Evolutionary conservation across 331 rosid species (phyloP).

Genomic region (Malus hybrid): DNA sequence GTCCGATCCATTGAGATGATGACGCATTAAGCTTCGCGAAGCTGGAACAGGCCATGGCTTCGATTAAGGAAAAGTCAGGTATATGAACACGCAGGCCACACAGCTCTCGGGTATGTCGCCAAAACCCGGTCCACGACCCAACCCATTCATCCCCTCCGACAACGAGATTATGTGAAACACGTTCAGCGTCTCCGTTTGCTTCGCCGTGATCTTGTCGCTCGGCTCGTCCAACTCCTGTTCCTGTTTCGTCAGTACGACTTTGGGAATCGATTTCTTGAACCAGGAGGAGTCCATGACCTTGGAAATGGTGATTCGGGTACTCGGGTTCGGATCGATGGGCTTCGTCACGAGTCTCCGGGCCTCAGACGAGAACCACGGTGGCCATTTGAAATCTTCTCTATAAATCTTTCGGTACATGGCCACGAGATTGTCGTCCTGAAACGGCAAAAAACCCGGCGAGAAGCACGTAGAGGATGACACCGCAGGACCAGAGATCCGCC

Average conservation of each 20-base stretch:
- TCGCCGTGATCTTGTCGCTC: slow-evolving; percentile 12
- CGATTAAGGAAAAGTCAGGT: no score
- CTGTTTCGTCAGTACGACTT: no score
- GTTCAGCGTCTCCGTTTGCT: slow-evolving; percentile 46
- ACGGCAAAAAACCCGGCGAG: slow-evolving; percentile 2
- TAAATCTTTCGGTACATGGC: no score
- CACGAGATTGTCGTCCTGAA: no score
- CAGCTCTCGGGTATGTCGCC: no score
- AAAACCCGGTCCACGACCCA: no score
- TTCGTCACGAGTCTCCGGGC: slow-evolving; percentile 51
- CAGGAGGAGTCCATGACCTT: slow-evolving; percentile 70
- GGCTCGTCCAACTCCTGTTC: slow-evolving; percentile 18
- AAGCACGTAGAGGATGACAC: slow-evolving; percentile 79
- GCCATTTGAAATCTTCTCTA: no score
- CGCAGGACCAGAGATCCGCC: slow-evolving; percentile 94
- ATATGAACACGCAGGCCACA: no score
- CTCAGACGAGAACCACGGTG: no score
- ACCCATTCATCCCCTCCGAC: slow-evolving; percentile 41
- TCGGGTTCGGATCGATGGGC: slow-evolving; percentile 84
- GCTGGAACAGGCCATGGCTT: no score
- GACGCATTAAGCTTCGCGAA: no score
- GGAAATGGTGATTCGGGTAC: slow-evolving; percentile 38
- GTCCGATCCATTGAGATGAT: no score
- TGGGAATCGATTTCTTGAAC: slow-evolving; percentile 64
- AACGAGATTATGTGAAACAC: slow-evolving; percentile 80